Evolutionary conservation across 1,284 basidiomycete species (phyloP).

Genomic region (Sporisorium iseilematis-ciliati): DNA sequence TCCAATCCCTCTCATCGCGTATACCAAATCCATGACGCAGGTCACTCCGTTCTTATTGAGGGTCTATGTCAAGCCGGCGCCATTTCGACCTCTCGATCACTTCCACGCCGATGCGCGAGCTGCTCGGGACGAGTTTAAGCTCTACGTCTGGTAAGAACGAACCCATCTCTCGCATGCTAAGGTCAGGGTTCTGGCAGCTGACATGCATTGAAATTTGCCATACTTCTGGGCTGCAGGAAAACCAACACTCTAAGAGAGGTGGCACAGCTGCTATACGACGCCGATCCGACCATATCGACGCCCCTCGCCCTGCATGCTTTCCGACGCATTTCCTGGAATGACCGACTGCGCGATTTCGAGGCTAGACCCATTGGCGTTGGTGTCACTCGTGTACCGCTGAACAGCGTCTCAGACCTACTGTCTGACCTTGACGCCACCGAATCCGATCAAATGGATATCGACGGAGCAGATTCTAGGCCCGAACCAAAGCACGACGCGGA

Average conservation of each 20-base stretch:
- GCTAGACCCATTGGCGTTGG: constrained; percentile 41
- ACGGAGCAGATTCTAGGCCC: background rate
- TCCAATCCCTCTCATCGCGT: background rate
- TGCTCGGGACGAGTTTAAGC: constrained; percentile 41
- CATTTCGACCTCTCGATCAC: constrained; percentile 46
- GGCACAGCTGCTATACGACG: constrained; percentile 55
- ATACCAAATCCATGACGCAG: constrained; percentile 7
- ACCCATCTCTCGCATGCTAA: background rate
- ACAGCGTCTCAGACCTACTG: constrained; percentile 34
- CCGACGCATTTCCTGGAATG: constrained; percentile 39
- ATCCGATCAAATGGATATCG: constrained; percentile 18
- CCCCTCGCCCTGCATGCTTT: constrained; percentile 56
- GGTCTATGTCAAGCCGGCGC: constrained; percentile 39
- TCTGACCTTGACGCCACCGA: constrained; percentile 18
- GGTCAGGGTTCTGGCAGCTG: background rate
- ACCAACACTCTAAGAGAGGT: constrained; percentile 61
- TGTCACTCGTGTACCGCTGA: constrained; percentile 50
- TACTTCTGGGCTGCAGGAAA: constrained; percentile 31
- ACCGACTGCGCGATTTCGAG: constrained; percentile 13
- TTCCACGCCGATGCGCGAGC: constrained; percentile 28
- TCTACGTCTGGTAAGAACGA: constrained; percentile 53
- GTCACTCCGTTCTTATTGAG: constrained; percentile 47
- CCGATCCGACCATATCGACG: constrained; percentile 42
- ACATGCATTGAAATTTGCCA: background rate
- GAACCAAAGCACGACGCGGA: background rate